A percentile compares a stretch with the other conserved stretches of the same genome.
These are phyloP conservation scores for Aspergillus aculeatus DNA, from an alignment of 2,329 filamentous ascomycete species.

Conservation along the genomic window DNA sequence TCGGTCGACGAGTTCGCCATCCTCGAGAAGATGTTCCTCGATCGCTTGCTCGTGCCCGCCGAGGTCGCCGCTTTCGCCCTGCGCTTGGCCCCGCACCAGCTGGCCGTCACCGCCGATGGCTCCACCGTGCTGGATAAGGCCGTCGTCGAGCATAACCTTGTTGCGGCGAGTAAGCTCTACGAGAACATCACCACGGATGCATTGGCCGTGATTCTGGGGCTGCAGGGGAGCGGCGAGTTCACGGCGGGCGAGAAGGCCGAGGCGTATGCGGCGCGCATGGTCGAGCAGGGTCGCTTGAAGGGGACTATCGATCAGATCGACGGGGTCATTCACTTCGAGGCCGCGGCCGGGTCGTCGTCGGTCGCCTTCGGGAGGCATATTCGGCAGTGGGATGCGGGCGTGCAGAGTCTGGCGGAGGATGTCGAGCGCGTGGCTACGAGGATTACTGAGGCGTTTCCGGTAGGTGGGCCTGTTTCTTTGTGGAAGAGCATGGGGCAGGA, in stretches of 20 bases:
- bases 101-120: slow-evolving; percentile 85
- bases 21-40: slow-evolving; percentile 95
- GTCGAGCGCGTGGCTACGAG: slow-evolving; percentile 82
- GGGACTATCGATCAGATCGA: slow-evolving; percentile 95
- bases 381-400: slow-evolving; percentile 84
- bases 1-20: slow-evolving; percentile 80
- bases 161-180: slow-evolving; percentile 78
- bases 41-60: slow-evolving; percentile 74
- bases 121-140: slow-evolving; percentile 90
- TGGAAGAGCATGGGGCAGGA: background rate
- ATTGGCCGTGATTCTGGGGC: slow-evolving; percentile 72
- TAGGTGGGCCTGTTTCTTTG: slow-evolving; percentile 36
- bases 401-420: slow-evolving; percentile 82
- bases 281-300: slow-evolving; percentile 84
- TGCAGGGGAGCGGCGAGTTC: slow-evolving; percentile 53
- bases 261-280: slow-evolving; percentile 89
- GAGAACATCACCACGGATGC: slow-evolving; percentile 74
- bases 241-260: slow-evolving; percentile 72
- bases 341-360: slow-evolving; percentile 47
- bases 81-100: slow-evolving; percentile 79
- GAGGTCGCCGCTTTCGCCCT: slow-evolving; percentile 86
- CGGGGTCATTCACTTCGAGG: slow-evolving; percentile 80
- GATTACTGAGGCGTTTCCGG: slow-evolving; percentile 78
- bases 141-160: slow-evolving; percentile 92
- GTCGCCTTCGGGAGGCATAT: slow-evolving; percentile 70